Base-by-base conservation (phyloP, 768 basidiomycete species). In the Lactarius sp. region DNA sequence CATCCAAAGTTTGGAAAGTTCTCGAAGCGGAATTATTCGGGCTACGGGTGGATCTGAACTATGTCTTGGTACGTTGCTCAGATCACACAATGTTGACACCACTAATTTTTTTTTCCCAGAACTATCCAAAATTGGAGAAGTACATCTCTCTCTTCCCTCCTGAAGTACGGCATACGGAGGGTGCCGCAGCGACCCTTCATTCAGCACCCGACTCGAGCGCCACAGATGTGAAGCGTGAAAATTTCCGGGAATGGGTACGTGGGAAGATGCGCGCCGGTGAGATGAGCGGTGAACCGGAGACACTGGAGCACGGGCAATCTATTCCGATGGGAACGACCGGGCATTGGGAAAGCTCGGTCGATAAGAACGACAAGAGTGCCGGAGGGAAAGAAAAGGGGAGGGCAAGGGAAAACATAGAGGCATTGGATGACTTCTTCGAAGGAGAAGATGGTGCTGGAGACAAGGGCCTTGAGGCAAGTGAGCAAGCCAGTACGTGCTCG, bases 141-240 rank as follows among this genome's bases (percentile, higher is more conserved):
- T 97, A 98, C 72, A 84, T 97, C 36, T 91, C 94, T 1, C 80
- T 98, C 33, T 95, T 94, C 73, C 92, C 94, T 6, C 83, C 88
- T 0, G 85, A 85, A 70, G 74, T 78, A 8, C 79, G 84, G 52
- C 73, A 78, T 42, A 34, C 22, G 14, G 55, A 53, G 20, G 46
- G 51, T n/a, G 66, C 63, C 31, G 60, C 67, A 33, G 69, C 33
- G 9, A 46, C 65, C 8, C 41, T 52, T 1, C 65, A 63, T 39
- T 8, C 53, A 6, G 36, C 13, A 9, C 4, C 54, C 4, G 42
- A 68, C 42, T 56, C 64, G 33, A 56, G 70, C 27, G 60, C 73
- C 3, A 83, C 84, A 6, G 79, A 84, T 60, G 72, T 76, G 27
- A 78, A 79, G 39, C 80, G 88, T 10, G 79, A 83, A 54, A 81